Conservation (phyloP, 345 rosid genomes). For the Eucalyptus regnans region DNA sequence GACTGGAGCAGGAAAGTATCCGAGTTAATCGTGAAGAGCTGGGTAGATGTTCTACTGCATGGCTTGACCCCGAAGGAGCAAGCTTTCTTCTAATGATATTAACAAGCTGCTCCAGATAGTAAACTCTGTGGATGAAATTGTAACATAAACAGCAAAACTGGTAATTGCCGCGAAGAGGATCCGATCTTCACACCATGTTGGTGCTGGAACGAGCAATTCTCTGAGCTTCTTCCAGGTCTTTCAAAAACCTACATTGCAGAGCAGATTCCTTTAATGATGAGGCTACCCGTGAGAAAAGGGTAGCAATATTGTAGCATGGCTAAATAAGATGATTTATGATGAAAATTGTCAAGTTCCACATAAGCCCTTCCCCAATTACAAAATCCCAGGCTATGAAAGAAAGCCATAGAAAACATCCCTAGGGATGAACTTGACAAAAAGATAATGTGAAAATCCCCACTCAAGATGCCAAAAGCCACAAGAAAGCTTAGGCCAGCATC, state of each 20-base stretch:
- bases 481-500: background rate
- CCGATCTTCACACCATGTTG: background rate
- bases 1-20: background rate
- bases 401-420: background rate
- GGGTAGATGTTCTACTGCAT: background rate
- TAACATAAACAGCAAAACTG: background rate
- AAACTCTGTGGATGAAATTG: background rate
- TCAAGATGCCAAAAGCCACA: background rate
- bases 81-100: background rate
- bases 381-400: background rate
- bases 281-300: background rate
- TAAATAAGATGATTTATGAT: background rate
- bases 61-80: background rate
- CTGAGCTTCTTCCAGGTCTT: constrained; percentile 89
- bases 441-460: background rate
- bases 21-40: background rate
- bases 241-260: constrained; percentile 49
- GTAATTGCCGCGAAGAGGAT: background rate
- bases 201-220: constrained; percentile 54
- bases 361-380: background rate
- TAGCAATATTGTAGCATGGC: background rate
- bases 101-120: background rate
- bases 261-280: background rate
- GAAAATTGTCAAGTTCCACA: background rate
- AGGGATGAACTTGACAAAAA: background rate